phyloP scores from a whole-genome alignment of 352 stramenopile species.

The Phytopythium vexans region DNA sequence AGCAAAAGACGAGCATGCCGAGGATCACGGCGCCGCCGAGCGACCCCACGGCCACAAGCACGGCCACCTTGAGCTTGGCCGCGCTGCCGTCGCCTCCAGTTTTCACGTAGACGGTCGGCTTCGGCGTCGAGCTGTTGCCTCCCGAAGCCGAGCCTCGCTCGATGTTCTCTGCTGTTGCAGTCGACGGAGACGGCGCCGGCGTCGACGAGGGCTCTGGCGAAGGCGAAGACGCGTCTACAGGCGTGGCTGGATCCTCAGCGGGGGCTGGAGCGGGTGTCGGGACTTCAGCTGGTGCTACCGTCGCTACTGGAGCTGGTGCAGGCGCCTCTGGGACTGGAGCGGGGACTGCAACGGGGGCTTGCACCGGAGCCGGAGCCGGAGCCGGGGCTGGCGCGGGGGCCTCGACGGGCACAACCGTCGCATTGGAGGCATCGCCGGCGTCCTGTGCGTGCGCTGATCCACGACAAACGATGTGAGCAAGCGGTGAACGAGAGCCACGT shows the following conservation, averaged over 20 bases:
- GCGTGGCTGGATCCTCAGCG: background rate
- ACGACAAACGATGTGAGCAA: too few species aligned
- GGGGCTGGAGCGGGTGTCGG: slow-evolving; percentile 1
- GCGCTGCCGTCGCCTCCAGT: too few species aligned
- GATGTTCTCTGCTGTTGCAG: too few species aligned
- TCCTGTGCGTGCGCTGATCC: too few species aligned
- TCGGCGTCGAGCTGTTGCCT: too few species aligned
- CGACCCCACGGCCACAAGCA: background rate
- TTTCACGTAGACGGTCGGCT: too few species aligned
- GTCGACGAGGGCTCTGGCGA: too few species aligned
- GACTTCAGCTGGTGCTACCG: slow-evolving; percentile 4
- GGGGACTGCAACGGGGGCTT: too few species aligned
- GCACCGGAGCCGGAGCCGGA: slow-evolving; percentile 3
- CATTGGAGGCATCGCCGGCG: slow-evolving; percentile 11
- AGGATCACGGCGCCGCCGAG: slow-evolving; percentile 16
- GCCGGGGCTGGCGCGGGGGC: slow-evolving; percentile 3
- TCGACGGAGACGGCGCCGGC: too few species aligned
- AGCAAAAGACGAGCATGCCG: slow-evolving; percentile 22
- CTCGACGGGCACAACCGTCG: background rate
- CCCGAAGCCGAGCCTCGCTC: too few species aligned
- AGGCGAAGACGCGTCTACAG: slow-evolving; percentile 6
- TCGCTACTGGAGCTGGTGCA: slow-evolving; percentile 7
- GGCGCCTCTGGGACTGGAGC: background rate
- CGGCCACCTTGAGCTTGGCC: too few species aligned
- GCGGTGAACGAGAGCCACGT: too few species aligned